Conservation (phyloP, 768 basidiomycete genomes). For the Leccinum subgranulosum region DNA sequence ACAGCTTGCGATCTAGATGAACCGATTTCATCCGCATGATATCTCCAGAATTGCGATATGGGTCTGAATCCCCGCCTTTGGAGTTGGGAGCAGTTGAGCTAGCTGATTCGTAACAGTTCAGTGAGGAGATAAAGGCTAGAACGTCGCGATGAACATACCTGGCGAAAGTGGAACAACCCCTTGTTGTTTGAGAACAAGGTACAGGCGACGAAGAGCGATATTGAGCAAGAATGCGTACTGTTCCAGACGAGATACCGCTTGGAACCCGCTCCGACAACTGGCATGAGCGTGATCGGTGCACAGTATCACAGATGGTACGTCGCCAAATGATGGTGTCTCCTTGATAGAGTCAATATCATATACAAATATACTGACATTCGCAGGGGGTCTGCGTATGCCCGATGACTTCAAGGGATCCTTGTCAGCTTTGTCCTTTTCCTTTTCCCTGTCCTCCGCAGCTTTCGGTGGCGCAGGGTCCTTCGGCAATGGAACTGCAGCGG, state of each 20-base stretch:
- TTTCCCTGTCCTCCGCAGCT: slow-evolving; percentile 50
- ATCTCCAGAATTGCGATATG: slow-evolving; percentile 83
- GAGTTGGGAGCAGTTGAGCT: slow-evolving; percentile 32
- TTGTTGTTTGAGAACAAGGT: slow-evolving; percentile 80
- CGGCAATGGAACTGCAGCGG: slow-evolving; percentile 57
- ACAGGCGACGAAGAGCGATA: slow-evolving; percentile 89
- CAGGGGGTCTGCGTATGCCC: slow-evolving; percentile 69
- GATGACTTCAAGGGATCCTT: slow-evolving; percentile 57
- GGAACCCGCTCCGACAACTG: slow-evolving; percentile 74
- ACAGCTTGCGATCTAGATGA: slow-evolving; percentile 92
- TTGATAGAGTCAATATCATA: slow-evolving; percentile 70
- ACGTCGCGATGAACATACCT: slow-evolving; percentile 41
- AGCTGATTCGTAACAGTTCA: slow-evolving; percentile 18
- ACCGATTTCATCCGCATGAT: slow-evolving; percentile 95
- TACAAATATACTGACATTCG: slow-evolving; percentile 74
- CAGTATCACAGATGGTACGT: slow-evolving; percentile 67
- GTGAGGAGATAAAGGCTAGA: slow-evolving; percentile 4
- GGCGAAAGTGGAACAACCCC: slow-evolving; percentile 86
- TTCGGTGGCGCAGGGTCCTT: slow-evolving; percentile 53
- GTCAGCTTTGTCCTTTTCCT: slow-evolving; percentile 38
- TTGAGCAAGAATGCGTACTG: slow-evolving; percentile 97
- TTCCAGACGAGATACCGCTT: slow-evolving; percentile 89
- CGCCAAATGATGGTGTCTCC: slow-evolving; percentile 68
- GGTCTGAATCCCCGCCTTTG: slow-evolving; percentile 53
- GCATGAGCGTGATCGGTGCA: slow-evolving; percentile 76